phyloP scores from a whole-genome alignment of 345 rosid species.

The Dipteronia sinensis region DNA sequence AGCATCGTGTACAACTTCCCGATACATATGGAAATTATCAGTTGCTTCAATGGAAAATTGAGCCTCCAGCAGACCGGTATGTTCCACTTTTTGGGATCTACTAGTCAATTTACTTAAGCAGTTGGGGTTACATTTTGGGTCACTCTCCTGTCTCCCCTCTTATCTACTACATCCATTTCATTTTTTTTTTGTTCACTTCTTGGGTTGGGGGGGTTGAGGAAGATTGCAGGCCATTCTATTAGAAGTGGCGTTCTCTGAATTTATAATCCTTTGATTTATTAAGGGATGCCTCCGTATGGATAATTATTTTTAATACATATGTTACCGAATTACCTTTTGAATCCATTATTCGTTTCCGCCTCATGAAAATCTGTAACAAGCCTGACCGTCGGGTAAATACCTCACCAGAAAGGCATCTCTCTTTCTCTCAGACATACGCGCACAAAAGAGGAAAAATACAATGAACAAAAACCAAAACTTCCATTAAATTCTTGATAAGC shows the following conservation, averaged over 20 bases:
- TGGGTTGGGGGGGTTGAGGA: not conserved
- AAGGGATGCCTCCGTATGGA: not conserved
- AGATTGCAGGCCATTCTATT: too few species aligned
- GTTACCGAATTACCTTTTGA: not conserved
- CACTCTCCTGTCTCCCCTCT: not conserved
- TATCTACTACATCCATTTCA: not conserved
- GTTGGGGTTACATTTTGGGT: not conserved
- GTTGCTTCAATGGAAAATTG: constrained; percentile 62
- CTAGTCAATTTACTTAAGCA: not conserved
- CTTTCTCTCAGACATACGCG: not conserved
- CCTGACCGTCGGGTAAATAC: not conserved
- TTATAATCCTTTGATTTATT: too few species aligned
- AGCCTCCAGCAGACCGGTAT: constrained; percentile 54
- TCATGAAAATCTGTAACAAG: not conserved
- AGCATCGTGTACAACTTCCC: constrained; percentile 69
- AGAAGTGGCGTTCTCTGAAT: not conserved
- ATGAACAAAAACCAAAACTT: not conserved
- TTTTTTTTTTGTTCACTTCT: not conserved
- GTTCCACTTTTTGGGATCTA: not conserved
- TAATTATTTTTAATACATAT: not conserved
- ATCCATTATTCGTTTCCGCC: not conserved
- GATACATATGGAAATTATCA: constrained; percentile 60
- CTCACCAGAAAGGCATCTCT: not conserved
- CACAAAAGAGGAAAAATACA: not conserved
- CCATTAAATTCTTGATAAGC: not conserved